Evolutionary conservation across 2,329 filamentous ascomycete species (phyloP).

Genomic region (Nectriaceae sp.): DNA sequence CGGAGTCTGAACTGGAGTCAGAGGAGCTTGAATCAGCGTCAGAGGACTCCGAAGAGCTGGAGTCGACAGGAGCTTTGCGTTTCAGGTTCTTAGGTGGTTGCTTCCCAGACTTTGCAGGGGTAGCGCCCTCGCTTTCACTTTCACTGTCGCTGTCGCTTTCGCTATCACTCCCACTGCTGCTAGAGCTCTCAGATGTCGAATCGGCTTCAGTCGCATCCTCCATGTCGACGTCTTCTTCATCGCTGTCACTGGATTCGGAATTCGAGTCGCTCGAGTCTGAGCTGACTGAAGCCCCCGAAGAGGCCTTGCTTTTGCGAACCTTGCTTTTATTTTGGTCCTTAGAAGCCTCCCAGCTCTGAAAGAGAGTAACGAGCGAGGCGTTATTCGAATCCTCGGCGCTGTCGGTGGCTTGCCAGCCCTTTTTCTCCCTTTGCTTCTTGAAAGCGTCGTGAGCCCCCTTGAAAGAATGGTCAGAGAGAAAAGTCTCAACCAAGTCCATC

Average conservation of each 20-base stretch:
- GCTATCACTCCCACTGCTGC: conserved; percentile 28
- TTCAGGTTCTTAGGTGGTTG: conserved; percentile 35
- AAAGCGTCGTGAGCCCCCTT: conserved; percentile 62
- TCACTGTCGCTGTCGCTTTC: conserved; percentile 23
- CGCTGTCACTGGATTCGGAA: conserved; percentile 35
- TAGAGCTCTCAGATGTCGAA: conserved; percentile 36
- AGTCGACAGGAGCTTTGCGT: conserved; percentile 40
- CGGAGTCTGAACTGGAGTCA: conserved; percentile 36
- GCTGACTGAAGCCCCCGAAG: conserved; percentile 16
- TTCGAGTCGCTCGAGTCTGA: conserved; percentile 30
- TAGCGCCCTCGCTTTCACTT: conserved; percentile 25
- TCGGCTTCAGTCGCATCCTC: conserved; percentile 38
- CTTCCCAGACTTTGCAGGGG: conserved; percentile 18
- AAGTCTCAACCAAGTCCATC: conserved; percentile 66
- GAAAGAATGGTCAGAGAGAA: conserved; percentile 69
- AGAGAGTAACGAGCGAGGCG: conserved; percentile 51
- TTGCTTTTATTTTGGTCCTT: conserved; percentile 19
- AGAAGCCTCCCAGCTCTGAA: conserved; percentile 50
- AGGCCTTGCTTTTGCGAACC: conserved; percentile 22
- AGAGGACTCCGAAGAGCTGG: conserved; percentile 29
- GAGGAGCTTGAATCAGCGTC: conserved; percentile 40
- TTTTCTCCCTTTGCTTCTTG: conserved; percentile 60
- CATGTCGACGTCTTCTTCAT: conserved; percentile 48
- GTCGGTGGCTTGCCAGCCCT: conserved; percentile 43
- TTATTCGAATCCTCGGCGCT: conserved; percentile 18